These are phyloP conservation scores for Balamuthia mandrillaris DNA, from an alignment of 208 protist species.

Conservation along the genomic window DNA sequence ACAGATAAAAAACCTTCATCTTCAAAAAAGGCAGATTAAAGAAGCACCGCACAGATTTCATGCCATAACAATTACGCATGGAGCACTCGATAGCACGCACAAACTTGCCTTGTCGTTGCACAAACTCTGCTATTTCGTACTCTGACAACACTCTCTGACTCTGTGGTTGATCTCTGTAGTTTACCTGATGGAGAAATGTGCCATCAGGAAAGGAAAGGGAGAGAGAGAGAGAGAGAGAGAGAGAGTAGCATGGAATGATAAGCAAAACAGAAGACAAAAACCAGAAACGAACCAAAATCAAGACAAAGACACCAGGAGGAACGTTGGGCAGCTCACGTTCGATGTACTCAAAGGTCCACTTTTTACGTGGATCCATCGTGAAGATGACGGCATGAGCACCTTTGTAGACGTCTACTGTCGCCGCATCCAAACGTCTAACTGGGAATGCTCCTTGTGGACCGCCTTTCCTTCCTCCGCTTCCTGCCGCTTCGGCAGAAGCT, in stretches of 20 bases:
- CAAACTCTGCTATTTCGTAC: slow-evolving; percentile 25
- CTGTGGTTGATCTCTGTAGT: slow-evolving; percentile 37
- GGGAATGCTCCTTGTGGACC: slow-evolving; percentile 22
- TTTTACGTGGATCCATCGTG: slow-evolving; percentile 51
- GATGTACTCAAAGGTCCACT: slow-evolving; percentile 57
- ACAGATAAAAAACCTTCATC: slow-evolving; percentile 12
- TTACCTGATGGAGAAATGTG: slow-evolving; percentile 18
- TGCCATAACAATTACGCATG: slow-evolving; percentile 55
- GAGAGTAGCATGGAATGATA: not conserved
- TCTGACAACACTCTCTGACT: not conserved
- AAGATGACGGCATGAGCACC: slow-evolving; percentile 47
- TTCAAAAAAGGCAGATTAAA: slow-evolving; percentile 60
- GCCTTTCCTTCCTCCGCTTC: not conserved
- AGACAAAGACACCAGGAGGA: slow-evolving; percentile 8
- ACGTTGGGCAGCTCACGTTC: slow-evolving; percentile 50
- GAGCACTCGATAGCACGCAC: slow-evolving; percentile 47
- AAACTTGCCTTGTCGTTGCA: not conserved
- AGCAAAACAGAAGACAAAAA: not conserved
- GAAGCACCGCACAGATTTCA: slow-evolving; percentile 42
- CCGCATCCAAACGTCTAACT: slow-evolving; percentile 12
- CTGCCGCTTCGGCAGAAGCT: not conserved
- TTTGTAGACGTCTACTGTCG: slow-evolving; percentile 56
- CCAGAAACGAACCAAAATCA: slow-evolving; percentile 31
- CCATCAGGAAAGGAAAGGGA: slow-evolving; percentile 1
- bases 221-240: not conserved